Evolutionary conservation across 768 basidiomycete species (phyloP).

Genomic region (Strobilomyces confusus): DNA sequence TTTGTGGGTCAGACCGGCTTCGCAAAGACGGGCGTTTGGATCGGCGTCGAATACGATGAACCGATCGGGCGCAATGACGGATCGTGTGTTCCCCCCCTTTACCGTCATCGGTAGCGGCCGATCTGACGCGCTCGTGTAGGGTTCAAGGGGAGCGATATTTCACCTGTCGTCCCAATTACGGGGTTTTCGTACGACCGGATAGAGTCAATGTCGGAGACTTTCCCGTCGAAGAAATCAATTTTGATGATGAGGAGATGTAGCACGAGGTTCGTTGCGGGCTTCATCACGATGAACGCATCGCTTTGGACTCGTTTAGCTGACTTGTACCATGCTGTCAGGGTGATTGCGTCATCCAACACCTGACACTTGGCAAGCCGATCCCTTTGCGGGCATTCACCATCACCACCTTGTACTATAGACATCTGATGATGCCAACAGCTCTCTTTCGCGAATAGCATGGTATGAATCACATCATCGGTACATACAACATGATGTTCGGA

Average conservation of each 20-base stretch:
- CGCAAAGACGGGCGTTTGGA: slow-evolving; percentile 65
- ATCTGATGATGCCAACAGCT: too few species aligned
- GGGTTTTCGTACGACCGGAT: slow-evolving; percentile 84
- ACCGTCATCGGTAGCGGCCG: background rate
- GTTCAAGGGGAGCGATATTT: slow-evolving; percentile 88
- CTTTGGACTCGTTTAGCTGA: background rate
- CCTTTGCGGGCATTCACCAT: background rate
- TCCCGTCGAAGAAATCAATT: slow-evolving; percentile 74
- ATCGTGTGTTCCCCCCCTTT: slow-evolving; percentile 53
- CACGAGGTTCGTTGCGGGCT: background rate
- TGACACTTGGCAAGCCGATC: background rate
- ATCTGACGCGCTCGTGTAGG: slow-evolving; percentile 36
- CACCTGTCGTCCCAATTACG: slow-evolving; percentile 68
- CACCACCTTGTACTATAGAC: background rate
- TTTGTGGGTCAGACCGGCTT: slow-evolving; percentile 83
- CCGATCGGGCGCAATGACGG: slow-evolving; percentile 96
- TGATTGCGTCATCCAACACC: background rate
- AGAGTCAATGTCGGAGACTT: slow-evolving; percentile 81
- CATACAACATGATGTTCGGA: background rate
- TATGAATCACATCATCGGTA: background rate
- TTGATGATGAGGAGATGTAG: slow-evolving; percentile 77
- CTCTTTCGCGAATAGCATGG: too few species aligned
- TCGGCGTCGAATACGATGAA: slow-evolving; percentile 94
- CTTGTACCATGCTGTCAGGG: background rate
- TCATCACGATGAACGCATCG: background rate